phyloP scores from a whole-genome alignment of 2,329 filamentous ascomycete species.

The Fusarium abutilonis region DNA sequence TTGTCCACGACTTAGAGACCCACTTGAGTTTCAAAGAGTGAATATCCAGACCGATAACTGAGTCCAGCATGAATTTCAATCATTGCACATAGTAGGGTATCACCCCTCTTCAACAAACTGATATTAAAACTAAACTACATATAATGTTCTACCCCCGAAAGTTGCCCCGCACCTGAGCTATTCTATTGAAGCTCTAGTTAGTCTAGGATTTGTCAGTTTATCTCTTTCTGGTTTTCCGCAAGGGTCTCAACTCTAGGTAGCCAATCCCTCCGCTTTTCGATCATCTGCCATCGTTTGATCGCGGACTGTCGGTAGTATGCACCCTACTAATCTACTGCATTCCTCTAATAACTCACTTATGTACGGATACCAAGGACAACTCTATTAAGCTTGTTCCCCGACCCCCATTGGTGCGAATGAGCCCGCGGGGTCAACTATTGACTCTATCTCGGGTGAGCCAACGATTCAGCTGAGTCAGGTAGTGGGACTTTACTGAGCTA shows the following conservation, averaged over 20 bases:
- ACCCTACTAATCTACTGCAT: background rate
- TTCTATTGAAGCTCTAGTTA: constrained; percentile 6
- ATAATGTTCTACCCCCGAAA: constrained; percentile 18
- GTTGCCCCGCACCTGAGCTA: constrained; percentile 1
- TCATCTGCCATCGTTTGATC: constrained; percentile 18
- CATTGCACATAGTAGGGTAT: constrained; percentile 14
- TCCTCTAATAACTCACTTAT: constrained; percentile 1
- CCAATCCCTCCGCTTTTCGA: constrained; percentile 3
- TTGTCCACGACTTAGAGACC: too few relatives aligned
- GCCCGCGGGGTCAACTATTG: constrained; percentile 36
- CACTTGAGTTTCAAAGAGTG: too few relatives aligned
- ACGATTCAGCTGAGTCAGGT: constrained; percentile 38
- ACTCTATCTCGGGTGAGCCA: constrained; percentile 18
- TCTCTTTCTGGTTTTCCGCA: constrained; percentile 15
- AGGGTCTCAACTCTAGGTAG: constrained; percentile 13
- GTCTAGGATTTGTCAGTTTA: constrained; percentile 1
- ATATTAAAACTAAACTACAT: constrained; percentile 11
- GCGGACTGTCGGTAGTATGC: background rate
- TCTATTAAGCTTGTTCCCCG: constrained; percentile 26
- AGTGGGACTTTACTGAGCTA: constrained; percentile 4
- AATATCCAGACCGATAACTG: too few relatives aligned
- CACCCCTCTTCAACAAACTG: constrained; percentile 17
- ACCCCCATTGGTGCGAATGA: constrained; percentile 10
- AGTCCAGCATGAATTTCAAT: constrained; percentile 21
- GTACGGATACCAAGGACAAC: background rate